A percentile compares a stretch with the other conserved stretches of the same genome.
Evolutionary conservation across 2,329 filamentous ascomycete genomes (phyloP).

Genomic region (Fusarium luffae): DNA sequence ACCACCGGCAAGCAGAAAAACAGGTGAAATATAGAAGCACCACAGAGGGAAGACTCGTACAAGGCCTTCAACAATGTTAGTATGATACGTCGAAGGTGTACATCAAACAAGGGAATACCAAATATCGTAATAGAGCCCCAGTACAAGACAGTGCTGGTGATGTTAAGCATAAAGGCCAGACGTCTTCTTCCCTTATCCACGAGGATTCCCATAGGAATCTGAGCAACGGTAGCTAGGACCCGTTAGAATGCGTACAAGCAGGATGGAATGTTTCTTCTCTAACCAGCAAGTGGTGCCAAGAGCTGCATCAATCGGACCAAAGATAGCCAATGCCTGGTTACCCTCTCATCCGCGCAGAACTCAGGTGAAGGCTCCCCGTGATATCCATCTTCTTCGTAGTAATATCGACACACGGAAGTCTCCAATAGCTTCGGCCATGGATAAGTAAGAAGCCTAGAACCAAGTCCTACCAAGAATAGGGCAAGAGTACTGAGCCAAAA

Average conservation of each 20-base stretch:
- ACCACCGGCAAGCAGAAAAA: background rate
- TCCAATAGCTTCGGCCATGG: background rate
- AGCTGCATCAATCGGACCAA: background rate
- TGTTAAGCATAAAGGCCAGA: background rate
- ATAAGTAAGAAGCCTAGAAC: conserved; percentile 4
- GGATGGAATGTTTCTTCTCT: background rate
- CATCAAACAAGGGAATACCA: background rate
- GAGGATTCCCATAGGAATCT: conserved; percentile 1
- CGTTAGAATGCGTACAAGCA: background rate
- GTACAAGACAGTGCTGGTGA: background rate
- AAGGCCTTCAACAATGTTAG: background rate
- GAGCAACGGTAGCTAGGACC: background rate
- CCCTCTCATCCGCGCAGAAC: background rate
- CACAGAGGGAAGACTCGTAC: background rate
- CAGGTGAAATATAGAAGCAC: conserved; percentile 9
- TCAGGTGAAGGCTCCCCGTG: background rate
- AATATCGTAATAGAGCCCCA: background rate
- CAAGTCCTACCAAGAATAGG: background rate
- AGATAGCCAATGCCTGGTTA: conserved; percentile 1
- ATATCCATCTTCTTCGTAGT: background rate
- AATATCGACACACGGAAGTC: conserved; percentile 5
- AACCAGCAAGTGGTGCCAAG: background rate
- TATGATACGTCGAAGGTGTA: too few relatives aligned
- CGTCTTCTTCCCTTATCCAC: background rate
- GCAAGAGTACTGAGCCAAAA: conserved; percentile 7